These are phyloP conservation scores for Erucastrum elatum DNA, from an alignment of 345 rosid genomes.

Conservation along the genomic window DNA sequence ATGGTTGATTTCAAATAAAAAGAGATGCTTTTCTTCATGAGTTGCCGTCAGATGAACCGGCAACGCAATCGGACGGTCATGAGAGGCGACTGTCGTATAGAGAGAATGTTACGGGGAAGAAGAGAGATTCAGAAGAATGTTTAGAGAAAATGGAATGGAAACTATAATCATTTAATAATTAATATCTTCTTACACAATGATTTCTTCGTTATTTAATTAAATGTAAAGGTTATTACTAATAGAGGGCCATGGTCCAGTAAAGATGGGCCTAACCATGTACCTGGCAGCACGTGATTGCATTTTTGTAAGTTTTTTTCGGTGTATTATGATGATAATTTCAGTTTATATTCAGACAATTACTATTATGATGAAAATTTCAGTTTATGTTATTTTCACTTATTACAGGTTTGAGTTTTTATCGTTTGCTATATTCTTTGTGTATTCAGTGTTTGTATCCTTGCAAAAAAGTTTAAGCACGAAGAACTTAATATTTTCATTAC, in stretches of 20 bases:
- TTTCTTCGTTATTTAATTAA: constrained; percentile 16
- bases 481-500: too few species aligned
- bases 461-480: too few species aligned
- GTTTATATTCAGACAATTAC: too few species aligned
- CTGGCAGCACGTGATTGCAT: neutral
- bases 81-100: constrained; percentile 10
- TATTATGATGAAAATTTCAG: too few species aligned
- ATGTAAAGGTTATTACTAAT: neutral
- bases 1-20: constrained; percentile 23
- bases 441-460: too few species aligned
- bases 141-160: neutral
- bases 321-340: too few species aligned
- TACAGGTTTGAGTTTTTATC: too few species aligned
- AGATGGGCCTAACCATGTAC: constrained; percentile 21
- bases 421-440: too few species aligned
- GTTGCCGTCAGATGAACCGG: constrained; percentile 38
- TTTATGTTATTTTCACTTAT: too few species aligned
- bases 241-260: constrained; percentile 31
- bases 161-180: constrained; percentile 20
- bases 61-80: constrained; percentile 33
- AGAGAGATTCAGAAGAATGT: constrained; percentile 20
- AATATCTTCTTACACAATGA: constrained; percentile 16
- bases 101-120: constrained; percentile 15
- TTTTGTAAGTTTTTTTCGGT: neutral
- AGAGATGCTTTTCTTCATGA: constrained; percentile 36